A percentile compares a stretch with the other conserved stretches of the same genome.
phyloP scores from a whole-genome alignment of 2,329 filamentous ascomycete genomes.

The Parascedosporium putredinis region DNA sequence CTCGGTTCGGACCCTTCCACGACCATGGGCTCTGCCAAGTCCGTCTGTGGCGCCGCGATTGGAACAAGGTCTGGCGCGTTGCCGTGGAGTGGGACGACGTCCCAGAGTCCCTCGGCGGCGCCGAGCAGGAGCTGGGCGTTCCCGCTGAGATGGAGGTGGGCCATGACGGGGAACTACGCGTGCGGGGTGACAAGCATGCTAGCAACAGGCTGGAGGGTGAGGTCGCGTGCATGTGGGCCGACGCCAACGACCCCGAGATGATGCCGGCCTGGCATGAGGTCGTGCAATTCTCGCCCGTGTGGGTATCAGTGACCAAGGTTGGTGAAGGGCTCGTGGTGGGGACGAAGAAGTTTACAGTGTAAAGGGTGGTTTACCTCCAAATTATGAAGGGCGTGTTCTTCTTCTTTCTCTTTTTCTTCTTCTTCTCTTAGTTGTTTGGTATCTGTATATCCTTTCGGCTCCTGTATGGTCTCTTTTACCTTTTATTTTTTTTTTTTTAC shows the following conservation, averaged over 20 bases:
- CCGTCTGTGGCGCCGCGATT: constrained; percentile 73
- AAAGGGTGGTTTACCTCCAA: too few species aligned
- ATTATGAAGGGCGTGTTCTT: neutral
- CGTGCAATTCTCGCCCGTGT: constrained; percentile 63
- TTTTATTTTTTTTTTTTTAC: too few species aligned
- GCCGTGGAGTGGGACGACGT: constrained; percentile 53
- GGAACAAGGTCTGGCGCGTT: constrained; percentile 66
- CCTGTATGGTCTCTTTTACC: too few species aligned
- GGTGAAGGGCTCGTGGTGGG: constrained; percentile 74
- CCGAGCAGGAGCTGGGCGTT: neutral
- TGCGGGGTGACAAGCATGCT: constrained; percentile 11
- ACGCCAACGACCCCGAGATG: constrained; percentile 58
- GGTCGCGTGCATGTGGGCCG: constrained; percentile 77
- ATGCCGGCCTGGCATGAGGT: constrained; percentile 83
- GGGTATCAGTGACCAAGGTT: constrained; percentile 68
- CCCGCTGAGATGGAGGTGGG: constrained; percentile 7
- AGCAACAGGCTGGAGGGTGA: constrained; percentile 41
- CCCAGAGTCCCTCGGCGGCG: constrained; percentile 8
- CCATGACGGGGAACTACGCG: constrained; percentile 11
- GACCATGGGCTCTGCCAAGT: constrained; percentile 56
- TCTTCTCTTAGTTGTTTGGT: neutral
- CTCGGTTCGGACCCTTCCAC: constrained; percentile 54
- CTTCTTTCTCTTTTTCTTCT: too few species aligned
- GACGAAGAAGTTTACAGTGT: constrained; percentile 56
- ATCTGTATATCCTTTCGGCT: too few species aligned